A percentile compares a stretch with the other conserved stretches of the same genome.
Evolutionary conservation across 495 filamentous ascomycete genomes (phyloP).

Genomic region (Penicillium lagena): DNA sequence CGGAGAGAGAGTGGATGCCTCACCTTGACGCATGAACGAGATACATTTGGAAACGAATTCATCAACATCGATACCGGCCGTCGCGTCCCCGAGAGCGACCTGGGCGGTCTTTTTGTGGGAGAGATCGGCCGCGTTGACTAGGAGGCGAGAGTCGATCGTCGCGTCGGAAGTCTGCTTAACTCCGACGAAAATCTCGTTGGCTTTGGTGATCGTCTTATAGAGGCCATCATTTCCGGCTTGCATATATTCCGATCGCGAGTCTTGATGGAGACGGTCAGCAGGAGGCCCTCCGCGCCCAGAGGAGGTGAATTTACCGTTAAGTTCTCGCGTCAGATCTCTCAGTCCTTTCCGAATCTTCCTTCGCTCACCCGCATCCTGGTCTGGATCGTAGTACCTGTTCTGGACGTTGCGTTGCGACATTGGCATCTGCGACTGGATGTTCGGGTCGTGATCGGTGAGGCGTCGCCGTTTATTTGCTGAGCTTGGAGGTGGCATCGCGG

Average conservation of each 20-base stretch:
- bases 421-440: constrained; percentile 21
- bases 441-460: constrained; percentile 27
- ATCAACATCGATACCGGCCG: constrained; percentile 77
- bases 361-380: constrained; percentile 77
- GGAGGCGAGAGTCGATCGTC: constrained; percentile 76
- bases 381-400: constrained; percentile 71
- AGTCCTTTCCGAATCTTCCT: constrained; percentile 60
- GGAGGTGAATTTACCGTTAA: constrained; percentile 47
- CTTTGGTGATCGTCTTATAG: constrained; percentile 51
- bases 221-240: constrained; percentile 56
- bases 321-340: constrained; percentile 57
- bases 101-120: constrained; percentile 66
- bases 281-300: neutral
- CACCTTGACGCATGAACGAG: constrained; percentile 70
- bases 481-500: constrained; percentile 21
- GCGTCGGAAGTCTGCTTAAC: constrained; percentile 94
- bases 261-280: constrained; percentile 22
- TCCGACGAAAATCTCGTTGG: constrained; percentile 55
- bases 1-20: constrained; percentile 12
- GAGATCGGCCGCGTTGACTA: constrained; percentile 73
- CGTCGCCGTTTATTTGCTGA: constrained; percentile 35
- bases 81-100: constrained; percentile 60
- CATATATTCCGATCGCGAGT: constrained; percentile 63
- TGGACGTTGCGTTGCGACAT: constrained; percentile 17
- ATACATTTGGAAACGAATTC: constrained; percentile 92